A percentile compares a stretch with the other conserved stretches of the same genome.
phyloP scores from a whole-genome alignment of 2,329 filamentous ascomycete genomes.

The Pyrenophora teres region DNA sequence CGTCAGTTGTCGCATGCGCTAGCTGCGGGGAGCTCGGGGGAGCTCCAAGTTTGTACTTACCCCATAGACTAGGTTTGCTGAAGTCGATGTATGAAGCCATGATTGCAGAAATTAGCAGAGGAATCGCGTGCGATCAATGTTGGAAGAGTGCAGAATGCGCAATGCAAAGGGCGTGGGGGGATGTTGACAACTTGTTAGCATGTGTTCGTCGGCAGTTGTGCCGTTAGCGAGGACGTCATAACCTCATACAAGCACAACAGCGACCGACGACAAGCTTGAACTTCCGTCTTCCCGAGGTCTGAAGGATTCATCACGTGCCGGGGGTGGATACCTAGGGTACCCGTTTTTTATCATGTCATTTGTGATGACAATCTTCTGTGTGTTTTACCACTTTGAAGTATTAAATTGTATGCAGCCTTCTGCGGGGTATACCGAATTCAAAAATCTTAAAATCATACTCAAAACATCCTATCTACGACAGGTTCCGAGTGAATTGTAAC shows the following conservation, averaged over 20 bases:
- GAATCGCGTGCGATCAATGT: background rate
- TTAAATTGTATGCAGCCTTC: background rate
- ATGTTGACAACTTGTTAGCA: constrained; percentile 31
- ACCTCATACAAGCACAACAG: constrained; percentile 9
- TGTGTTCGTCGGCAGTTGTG: constrained; percentile 23
- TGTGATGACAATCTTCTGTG: background rate
- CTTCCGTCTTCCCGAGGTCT: background rate
- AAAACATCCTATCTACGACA: background rate
- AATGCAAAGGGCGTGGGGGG: constrained; percentile 19
- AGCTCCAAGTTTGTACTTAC: constrained; percentile 40
- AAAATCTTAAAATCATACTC: background rate
- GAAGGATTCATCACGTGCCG: background rate
- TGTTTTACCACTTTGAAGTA: background rate
- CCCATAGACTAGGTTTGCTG: constrained; percentile 54
- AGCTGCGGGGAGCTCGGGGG: background rate
- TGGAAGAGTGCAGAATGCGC: constrained; percentile 1
- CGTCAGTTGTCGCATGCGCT: constrained; percentile 5
- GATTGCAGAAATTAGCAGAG: background rate
- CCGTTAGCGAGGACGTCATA: constrained; percentile 39
- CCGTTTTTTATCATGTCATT: background rate
- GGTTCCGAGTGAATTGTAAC: no score
- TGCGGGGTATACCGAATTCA: constrained; percentile 7
- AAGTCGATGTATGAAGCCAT: constrained; percentile 48
- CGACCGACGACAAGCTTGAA: background rate
- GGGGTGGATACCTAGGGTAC: background rate